Percentiles rank a stretch among this genome's conserved stretches.
Evolutionary conservation across 805 yeast species (phyloP).

Genomic region (Komagataella kurtzmanii): DNA sequence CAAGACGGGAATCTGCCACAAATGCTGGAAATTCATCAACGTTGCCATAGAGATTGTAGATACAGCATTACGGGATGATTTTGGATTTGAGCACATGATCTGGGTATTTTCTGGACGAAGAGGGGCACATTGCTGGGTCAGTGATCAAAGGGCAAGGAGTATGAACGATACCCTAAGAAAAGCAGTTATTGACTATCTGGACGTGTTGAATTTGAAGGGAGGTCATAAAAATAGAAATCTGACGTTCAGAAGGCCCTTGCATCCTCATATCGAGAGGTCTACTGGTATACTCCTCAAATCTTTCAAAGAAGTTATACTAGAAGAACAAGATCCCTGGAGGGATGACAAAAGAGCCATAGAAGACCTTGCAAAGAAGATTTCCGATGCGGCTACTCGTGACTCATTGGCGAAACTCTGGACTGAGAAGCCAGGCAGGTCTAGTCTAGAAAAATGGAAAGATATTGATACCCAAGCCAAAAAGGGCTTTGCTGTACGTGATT

Average conservation of each 20-base stretch:
- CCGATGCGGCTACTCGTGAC: conserved; percentile 42
- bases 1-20: conserved; percentile 70
- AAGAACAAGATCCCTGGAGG: conserved; percentile 84
- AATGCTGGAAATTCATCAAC: conserved; percentile 89
- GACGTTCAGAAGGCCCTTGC: conserved; percentile 63
- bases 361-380: conserved; percentile 46
- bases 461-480: conserved; percentile 37
- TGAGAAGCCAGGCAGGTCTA: conserved; percentile 32
- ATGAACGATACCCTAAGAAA: conserved; percentile 64
- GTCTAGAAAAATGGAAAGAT: conserved; percentile 69
- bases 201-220: conserved; percentile 46
- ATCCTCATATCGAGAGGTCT: conserved; percentile 77
- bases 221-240: conserved; percentile 32
- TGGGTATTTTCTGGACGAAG: conserved; percentile 99
- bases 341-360: conserved; percentile 37
- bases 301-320: conserved; percentile 53
- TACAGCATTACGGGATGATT: conserved; percentile 64
- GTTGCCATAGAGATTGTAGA: conserved; percentile 73
- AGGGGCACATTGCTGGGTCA: conserved; percentile 98
- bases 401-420: conserved; percentile 51
- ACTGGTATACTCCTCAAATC: conserved; percentile 48
- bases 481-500: conserved; percentile 36
- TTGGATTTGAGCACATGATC: conserved; percentile 73
- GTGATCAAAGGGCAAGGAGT: conserved; percentile 69
- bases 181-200: conserved; percentile 75